Evolutionary conservation across 2,329 filamentous ascomycete genomes (phyloP).

Genomic region (Domatiomyces globalis): DNA sequence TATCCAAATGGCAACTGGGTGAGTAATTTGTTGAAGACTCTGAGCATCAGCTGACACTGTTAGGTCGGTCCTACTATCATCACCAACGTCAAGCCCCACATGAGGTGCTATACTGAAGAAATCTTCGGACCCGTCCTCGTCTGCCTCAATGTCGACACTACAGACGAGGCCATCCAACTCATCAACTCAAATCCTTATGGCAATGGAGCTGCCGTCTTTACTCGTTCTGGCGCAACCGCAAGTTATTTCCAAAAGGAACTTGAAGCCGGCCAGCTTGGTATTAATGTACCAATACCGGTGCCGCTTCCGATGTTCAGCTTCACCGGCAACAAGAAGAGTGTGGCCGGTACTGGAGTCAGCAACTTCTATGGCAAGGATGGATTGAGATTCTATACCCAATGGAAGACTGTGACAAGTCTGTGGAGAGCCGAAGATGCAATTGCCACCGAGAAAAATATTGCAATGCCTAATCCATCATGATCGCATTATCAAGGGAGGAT

Average conservation of each 20-base stretch:
- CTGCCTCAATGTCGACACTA: conserved; percentile 44
- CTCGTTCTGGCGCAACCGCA: conserved; percentile 46
- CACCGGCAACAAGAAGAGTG: conserved; percentile 68
- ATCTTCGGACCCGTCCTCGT: conserved; percentile 55
- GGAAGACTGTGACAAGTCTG: conserved; percentile 90
- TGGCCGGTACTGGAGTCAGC: conserved; percentile 81
- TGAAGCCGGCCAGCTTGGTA: conserved; percentile 51
- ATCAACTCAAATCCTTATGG: conserved; percentile 56
- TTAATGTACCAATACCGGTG: conserved; percentile 54
- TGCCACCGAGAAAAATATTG: conserved; percentile 67
- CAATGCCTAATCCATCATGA: conserved; percentile 60
- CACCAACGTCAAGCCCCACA: conserved; percentile 49
- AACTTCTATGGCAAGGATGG: conserved; percentile 94
- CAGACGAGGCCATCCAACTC: conserved; percentile 48
- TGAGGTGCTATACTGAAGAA: conserved; percentile 53
- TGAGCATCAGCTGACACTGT: neutral
- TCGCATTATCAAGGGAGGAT: neutral
- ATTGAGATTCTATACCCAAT: conserved; percentile 88
- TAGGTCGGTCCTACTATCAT: conserved; percentile 52
- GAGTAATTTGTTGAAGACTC: conserved; percentile 19
- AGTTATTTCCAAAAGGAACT: conserved; percentile 50
- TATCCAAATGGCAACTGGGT: conserved; percentile 55
- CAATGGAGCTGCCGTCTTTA: conserved; percentile 50
- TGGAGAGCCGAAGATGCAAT: conserved; percentile 81
- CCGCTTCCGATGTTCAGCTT: conserved; percentile 49